Percentiles rank a stretch among this genome's conserved stretches.
Evolutionary conservation across 495 filamentous ascomycete genomes (phyloP).

Genomic region (Lentithecium fluviatile): DNA sequence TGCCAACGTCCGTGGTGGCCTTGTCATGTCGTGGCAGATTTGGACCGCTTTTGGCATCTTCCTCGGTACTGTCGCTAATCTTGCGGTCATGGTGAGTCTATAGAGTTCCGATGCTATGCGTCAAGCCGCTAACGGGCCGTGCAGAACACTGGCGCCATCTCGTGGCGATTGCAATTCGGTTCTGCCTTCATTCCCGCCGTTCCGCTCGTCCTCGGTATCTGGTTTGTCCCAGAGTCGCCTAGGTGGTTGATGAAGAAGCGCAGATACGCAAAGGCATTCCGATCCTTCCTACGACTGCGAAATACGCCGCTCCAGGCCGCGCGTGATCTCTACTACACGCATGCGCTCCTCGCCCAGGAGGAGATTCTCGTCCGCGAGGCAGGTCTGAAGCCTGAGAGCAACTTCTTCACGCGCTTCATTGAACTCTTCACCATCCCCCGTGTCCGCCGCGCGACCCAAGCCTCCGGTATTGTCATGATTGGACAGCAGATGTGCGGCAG

Average conservation of each 20-base stretch:
- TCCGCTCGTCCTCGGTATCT: conserved; percentile 61
- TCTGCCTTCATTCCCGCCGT: conserved; percentile 71
- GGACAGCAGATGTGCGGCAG: conserved; percentile 77
- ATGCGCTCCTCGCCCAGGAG: conserved; percentile 55
- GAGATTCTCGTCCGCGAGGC: conserved; percentile 42
- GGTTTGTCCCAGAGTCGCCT: conserved; percentile 63
- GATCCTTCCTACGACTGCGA: conserved; percentile 61
- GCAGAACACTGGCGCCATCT: conserved; percentile 51
- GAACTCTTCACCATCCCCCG: conserved; percentile 70
- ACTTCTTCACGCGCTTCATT: conserved; percentile 48
- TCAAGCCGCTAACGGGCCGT: background rate
- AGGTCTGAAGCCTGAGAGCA: conserved; percentile 21
- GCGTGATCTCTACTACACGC: conserved; percentile 73
- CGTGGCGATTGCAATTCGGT: conserved; percentile 65
- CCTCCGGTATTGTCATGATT: conserved; percentile 67
- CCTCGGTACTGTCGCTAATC: conserved; percentile 60
- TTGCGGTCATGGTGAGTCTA: conserved; percentile 48
- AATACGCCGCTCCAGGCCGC: conserved; percentile 68
- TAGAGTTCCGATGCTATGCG: background rate
- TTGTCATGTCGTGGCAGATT: conserved; percentile 63
- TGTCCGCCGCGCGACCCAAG: conserved; percentile 64
- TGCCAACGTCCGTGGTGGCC: conserved; percentile 58
- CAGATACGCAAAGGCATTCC: conserved; percentile 54
- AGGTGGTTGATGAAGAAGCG: conserved; percentile 67
- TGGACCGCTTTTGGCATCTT: conserved; percentile 62